A percentile compares a stretch with the other conserved stretches of the same genome.
Evolutionary conservation across 2,329 filamentous ascomycete species (phyloP).

Genomic region (Venturiaceae sp.): DNA sequence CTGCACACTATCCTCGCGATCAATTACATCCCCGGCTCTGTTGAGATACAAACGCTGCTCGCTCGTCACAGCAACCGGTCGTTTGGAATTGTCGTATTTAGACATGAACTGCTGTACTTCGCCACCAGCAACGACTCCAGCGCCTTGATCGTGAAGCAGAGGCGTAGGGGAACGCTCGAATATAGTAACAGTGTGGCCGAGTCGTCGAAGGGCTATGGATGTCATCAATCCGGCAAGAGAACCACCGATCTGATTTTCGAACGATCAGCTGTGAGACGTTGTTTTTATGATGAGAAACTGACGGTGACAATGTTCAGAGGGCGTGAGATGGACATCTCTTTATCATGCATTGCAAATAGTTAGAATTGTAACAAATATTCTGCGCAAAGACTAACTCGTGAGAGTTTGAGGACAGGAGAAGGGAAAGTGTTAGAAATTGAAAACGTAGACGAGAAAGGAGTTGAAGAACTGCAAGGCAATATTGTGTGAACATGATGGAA

Average conservation of each 20-base stretch:
- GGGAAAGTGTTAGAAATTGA: background rate
- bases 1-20: background rate
- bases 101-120: background rate
- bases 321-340: background rate
- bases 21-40: background rate
- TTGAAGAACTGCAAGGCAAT: too few relatives aligned
- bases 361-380: too few relatives aligned
- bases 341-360: background rate
- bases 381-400: too few relatives aligned
- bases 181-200: slow-evolving; percentile 16
- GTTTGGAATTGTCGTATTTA: background rate
- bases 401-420: too few relatives aligned
- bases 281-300: background rate
- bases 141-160: background rate
- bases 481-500: background rate
- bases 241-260: slow-evolving; percentile 13
- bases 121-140: background rate
- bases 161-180: slow-evolving; percentile 13
- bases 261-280: background rate
- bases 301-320: background rate
- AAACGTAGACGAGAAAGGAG: too few relatives aligned
- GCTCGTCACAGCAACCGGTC: background rate
- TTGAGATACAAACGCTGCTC: background rate
- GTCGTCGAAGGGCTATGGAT: slow-evolving; percentile 18
- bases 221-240: slow-evolving; percentile 19